Conservation (phyloP, 768 basidiomycete genomes). For the Clathrus columnatus region DNA sequence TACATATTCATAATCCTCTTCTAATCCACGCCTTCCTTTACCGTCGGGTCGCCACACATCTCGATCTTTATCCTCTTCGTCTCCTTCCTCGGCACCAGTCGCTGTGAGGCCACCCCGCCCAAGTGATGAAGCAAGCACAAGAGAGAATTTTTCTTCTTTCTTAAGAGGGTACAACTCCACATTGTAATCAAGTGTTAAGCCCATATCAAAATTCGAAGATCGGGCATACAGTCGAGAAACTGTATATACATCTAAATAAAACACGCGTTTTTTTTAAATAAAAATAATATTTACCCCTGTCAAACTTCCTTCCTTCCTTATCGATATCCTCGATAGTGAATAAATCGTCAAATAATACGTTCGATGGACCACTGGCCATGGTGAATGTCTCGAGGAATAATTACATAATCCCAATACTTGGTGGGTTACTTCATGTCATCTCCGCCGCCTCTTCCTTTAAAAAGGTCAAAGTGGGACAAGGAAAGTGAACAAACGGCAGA, state of each 20-base stretch:
- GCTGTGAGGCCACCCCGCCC: constrained; percentile 39
- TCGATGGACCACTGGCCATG: constrained; percentile 55
- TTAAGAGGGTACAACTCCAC: constrained; percentile 77
- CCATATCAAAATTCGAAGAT: constrained; percentile 89
- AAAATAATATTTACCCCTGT: constrained; percentile 64
- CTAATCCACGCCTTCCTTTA: constrained; percentile 70
- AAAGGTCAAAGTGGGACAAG: constrained; percentile 71
- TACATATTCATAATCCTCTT: constrained; percentile 97
- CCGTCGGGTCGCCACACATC: constrained; percentile 82
- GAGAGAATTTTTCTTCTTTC: constrained; percentile 61
- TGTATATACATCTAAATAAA: constrained; percentile 28
- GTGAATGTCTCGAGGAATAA: constrained; percentile 23
- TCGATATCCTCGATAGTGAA: constrained; percentile 81
- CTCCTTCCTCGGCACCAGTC: constrained; percentile 40
- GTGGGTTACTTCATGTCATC: constrained; percentile 20
- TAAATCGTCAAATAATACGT: constrained; percentile 87
- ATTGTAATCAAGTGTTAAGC: constrained; percentile 90
- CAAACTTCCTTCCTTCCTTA: constrained; percentile 94
- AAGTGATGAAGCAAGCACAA: constrained; percentile 81
- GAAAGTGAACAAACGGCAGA: constrained; percentile 30
- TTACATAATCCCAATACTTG: constrained; percentile 22
- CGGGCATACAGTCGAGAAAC: constrained; percentile 87
- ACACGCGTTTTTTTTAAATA: constrained; percentile 11
- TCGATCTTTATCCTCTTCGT: constrained; percentile 63
- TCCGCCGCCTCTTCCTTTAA: constrained; percentile 47